Percentiles rank a stretch among this genome's conserved stretches.
These are phyloP conservation scores for Colletotrichum navitas DNA, from an alignment of 2,329 filamentous ascomycete species.

Conservation along the genomic window DNA sequence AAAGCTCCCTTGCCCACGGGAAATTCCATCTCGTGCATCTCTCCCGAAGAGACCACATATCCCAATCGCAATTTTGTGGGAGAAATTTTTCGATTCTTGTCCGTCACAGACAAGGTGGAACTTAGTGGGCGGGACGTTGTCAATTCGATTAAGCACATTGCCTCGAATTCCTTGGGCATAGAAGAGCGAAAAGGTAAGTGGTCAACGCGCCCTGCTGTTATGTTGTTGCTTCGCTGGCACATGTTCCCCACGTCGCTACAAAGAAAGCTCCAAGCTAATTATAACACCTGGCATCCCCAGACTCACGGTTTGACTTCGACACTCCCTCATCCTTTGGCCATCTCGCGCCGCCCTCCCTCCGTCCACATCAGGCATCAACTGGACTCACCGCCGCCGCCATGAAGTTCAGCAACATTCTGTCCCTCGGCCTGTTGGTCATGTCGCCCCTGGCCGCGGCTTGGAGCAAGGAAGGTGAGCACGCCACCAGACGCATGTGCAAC, in stretches of 20 bases:
- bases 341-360: conserved; percentile 17
- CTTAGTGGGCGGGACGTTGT: conserved; percentile 8
- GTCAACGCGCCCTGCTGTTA: background rate
- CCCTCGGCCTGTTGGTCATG: conserved; percentile 77
- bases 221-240: conserved; percentile 33
- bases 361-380: background rate
- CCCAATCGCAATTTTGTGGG: conserved; percentile 26
- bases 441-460: conserved; percentile 79
- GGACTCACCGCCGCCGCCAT: conserved; percentile 66
- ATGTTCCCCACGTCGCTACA: conserved; percentile 28
- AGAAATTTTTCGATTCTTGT: conserved; percentile 17
- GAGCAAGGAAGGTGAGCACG: conserved; percentile 81
- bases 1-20: conserved; percentile 38
- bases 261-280: conserved; percentile 28
- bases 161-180: background rate
- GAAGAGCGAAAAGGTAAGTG: conserved; percentile 28
- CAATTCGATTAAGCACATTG: conserved; percentile 7
- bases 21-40: conserved; percentile 37
- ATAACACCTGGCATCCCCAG: conserved; percentile 39
- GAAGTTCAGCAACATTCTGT: conserved; percentile 75
- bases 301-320: conserved; percentile 8
- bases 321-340: conserved; percentile 21
- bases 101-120: background rate
- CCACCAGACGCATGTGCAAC: background rate
- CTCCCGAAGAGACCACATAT: conserved; percentile 39